Evolutionary conservation across 1,284 basidiomycete species (phyloP).

Genomic region (Apiotrichum sp.): DNA sequence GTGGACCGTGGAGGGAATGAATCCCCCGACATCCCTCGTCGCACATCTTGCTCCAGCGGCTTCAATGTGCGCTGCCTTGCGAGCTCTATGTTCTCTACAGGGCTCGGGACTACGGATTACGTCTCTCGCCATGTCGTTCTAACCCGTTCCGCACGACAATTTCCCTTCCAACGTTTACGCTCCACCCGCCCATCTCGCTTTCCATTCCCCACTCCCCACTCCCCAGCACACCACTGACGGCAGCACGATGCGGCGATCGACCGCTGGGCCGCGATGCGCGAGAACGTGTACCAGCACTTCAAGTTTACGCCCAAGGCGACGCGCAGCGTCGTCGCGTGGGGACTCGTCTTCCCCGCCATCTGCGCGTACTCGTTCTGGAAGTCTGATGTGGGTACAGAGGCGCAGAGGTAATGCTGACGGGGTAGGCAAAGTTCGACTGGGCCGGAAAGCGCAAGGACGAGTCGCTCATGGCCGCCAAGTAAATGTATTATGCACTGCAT

Average conservation of each 20-base stretch:
- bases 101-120: too few relatives aligned
- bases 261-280: conserved; percentile 72
- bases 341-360: conserved; percentile 35
- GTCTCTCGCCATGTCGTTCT: too few relatives aligned
- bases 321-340: conserved; percentile 32
- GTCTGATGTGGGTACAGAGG: conserved; percentile 32
- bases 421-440: conserved; percentile 39
- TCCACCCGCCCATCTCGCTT: background rate
- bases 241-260: conserved; percentile 74
- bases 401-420: background rate
- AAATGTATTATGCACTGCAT: conserved; percentile 14
- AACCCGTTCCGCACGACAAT: too few relatives aligned
- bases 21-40: too few relatives aligned
- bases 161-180: too few relatives aligned
- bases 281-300: conserved; percentile 71
- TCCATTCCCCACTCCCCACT: background rate
- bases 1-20: too few relatives aligned
- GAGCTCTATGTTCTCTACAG: too few relatives aligned
- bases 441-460: conserved; percentile 38
- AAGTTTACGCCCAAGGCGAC: conserved; percentile 63
- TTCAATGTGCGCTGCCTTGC: too few relatives aligned
- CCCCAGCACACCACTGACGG: background rate
- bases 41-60: too few relatives aligned
- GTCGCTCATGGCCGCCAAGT: conserved; percentile 12
- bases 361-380: conserved; percentile 25